phyloP scores from a whole-genome alignment of 2,329 filamentous ascomycete species.

The Sporothrix protearum region DNA sequence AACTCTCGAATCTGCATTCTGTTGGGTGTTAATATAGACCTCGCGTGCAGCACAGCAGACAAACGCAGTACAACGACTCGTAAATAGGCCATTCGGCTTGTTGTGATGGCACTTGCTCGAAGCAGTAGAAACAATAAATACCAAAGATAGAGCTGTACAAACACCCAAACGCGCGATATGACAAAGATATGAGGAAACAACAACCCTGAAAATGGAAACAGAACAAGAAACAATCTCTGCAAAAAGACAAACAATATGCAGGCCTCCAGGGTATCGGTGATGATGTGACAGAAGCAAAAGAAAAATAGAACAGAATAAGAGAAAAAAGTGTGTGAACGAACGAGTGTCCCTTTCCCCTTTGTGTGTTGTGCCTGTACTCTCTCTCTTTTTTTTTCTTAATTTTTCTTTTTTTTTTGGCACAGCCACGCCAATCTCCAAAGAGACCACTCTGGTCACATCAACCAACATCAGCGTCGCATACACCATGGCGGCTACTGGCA shows the following conservation, averaged over 20 bases:
- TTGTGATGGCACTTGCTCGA: background rate
- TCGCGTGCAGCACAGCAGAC: background rate
- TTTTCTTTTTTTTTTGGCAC: background rate
- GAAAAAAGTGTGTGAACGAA: background rate
- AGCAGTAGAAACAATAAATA: background rate
- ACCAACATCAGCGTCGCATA: background rate
- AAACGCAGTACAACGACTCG: background rate
- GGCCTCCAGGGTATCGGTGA: conserved; percentile 17
- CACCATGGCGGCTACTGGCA: background rate
- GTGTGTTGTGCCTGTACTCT: background rate
- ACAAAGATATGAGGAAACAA: background rate
- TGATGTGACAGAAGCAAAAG: conserved; percentile 7
- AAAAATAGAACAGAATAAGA: conserved; percentile 1
- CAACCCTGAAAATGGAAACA: background rate
- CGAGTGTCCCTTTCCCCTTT: background rate
- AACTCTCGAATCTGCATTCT: background rate
- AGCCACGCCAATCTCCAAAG: background rate
- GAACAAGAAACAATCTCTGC: conserved; percentile 3
- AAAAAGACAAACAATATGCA: background rate
- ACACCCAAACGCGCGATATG: background rate
- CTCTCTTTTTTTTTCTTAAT: too few species aligned
- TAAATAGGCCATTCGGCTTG: background rate
- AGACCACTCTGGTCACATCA: background rate
- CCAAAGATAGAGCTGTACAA: background rate
- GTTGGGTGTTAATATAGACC: background rate